These are phyloP conservation scores for Eutrema japonicum DNA, from an alignment of 345 rosid species.

Conservation along the genomic window DNA sequence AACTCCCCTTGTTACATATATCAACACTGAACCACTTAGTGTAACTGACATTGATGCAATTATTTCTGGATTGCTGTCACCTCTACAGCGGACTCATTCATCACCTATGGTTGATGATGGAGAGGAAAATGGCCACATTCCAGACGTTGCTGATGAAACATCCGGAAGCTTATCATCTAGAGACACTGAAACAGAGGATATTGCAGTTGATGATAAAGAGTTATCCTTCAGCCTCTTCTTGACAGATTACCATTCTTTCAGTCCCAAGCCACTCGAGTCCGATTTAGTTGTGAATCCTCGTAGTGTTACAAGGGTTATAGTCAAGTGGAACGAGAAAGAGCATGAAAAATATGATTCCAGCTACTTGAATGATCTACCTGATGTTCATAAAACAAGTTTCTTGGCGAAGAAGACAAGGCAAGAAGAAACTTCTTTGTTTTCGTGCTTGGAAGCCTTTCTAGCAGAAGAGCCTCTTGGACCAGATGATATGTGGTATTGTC, in stretches of 20 bases:
- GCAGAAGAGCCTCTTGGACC: constrained; percentile 94
- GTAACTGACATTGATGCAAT: constrained; percentile 66
- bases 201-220: constrained; percentile 38
- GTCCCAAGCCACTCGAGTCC: constrained; percentile 52
- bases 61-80: constrained; percentile 59
- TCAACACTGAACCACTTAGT: constrained; percentile 56
- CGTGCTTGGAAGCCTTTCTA: constrained; percentile 95
- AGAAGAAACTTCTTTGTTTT: constrained; percentile 79
- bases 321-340: constrained; percentile 76
- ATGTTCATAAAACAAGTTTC: constrained; percentile 63
- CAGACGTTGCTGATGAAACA: constrained; percentile 53
- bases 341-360: constrained; percentile 67
- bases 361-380: constrained; percentile 80
- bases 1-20: constrained; percentile 69
- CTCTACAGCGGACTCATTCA: constrained; percentile 61
- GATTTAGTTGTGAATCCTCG: constrained; percentile 58
- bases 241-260: constrained; percentile 46
- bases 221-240: constrained; percentile 52
- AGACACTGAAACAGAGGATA: constrained; percentile 48
- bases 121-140: constrained; percentile 56
- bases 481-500: constrained; percentile 98
- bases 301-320: constrained; percentile 50
- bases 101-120: constrained; percentile 46
- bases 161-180: constrained; percentile 48
- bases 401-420: constrained; percentile 67